Evolutionary conservation across 1,284 basidiomycete genomes (phyloP).

Genomic region (Schizophyllum commune): DNA sequence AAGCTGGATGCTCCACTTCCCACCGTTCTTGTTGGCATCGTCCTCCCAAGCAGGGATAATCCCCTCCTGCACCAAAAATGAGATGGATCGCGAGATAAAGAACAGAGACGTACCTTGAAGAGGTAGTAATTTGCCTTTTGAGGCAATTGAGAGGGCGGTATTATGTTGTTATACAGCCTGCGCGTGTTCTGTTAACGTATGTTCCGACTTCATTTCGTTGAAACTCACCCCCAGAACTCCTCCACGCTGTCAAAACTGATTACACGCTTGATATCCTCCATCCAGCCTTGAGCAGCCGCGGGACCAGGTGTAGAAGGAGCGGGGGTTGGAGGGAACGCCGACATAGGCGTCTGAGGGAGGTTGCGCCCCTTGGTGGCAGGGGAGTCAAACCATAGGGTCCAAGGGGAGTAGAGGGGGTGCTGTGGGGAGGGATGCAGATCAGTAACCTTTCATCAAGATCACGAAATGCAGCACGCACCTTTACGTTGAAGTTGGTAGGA

Average conservation of each 20-base stretch:
- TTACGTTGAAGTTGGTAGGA: conserved; percentile 86
- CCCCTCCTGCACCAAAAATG: conserved; percentile 51
- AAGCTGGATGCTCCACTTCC: conserved; percentile 98
- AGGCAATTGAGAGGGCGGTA: conserved; percentile 90
- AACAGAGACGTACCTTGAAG: conserved; percentile 66
- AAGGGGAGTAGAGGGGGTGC: conserved; percentile 90
- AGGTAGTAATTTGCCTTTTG: conserved; percentile 98
- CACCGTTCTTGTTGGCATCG: conserved; percentile 90
- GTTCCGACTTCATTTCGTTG: neutral
- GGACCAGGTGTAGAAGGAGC: conserved; percentile 57
- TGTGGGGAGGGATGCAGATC: conserved; percentile 23
- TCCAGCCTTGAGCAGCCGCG: conserved; percentile 80
- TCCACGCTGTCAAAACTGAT: conserved; percentile 92
- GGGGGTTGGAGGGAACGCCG: conserved; percentile 73
- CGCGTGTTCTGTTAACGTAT: neutral
- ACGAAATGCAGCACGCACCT: conserved; percentile 38
- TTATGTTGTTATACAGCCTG: conserved; percentile 95
- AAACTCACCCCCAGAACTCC: conserved; percentile 90
- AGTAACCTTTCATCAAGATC: conserved; percentile 1
- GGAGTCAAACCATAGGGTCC: conserved; percentile 97
- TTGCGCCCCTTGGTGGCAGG: conserved; percentile 82
- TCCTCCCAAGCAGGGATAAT: conserved; percentile 98
- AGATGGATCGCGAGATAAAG: neutral
- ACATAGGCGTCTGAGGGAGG: conserved; percentile 77
- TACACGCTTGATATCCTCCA: conserved; percentile 94